Evolutionary conservation across 768 basidiomycete species (phyloP).

Genomic region (Tulasnella calospora): DNA sequence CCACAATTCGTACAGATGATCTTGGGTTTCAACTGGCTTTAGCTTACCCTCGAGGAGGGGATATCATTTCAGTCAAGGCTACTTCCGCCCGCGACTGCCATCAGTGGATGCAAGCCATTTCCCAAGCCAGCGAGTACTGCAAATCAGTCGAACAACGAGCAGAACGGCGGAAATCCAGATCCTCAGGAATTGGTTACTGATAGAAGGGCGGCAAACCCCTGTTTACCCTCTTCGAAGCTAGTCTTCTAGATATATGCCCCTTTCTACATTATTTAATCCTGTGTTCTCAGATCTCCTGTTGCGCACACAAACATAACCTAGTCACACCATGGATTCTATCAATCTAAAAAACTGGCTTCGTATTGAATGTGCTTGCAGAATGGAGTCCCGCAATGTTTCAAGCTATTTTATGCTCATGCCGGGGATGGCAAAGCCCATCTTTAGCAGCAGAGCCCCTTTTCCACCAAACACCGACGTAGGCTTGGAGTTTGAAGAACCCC

Average conservation of each 20-base stretch:
- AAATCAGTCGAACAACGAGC: slow-evolving; percentile 28
- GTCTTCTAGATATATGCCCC: too few relatives aligned
- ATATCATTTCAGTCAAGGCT: slow-evolving; percentile 58
- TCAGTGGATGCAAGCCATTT: slow-evolving; percentile 47
- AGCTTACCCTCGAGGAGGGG: slow-evolving; percentile 69
- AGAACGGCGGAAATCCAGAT: slow-evolving; percentile 9
- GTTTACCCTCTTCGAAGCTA: too few relatives aligned
- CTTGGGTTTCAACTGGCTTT: slow-evolving; percentile 59
- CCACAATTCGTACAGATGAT: slow-evolving; percentile 49
- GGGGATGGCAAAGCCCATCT: not conserved
- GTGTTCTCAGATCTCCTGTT: not conserved
- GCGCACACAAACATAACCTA: not conserved
- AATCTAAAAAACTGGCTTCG: not conserved
- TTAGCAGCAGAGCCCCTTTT: not conserved
- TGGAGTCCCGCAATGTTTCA: not conserved
- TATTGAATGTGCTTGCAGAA: not conserved
- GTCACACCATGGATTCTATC: not conserved
- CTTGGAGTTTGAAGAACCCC: not conserved
- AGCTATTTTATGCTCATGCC: not conserved
- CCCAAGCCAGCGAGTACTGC: slow-evolving; percentile 36
- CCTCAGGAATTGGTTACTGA: not conserved
- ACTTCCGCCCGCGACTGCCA: slow-evolving; percentile 56
- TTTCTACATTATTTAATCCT: too few relatives aligned
- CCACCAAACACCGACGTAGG: not conserved
- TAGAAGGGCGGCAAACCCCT: not conserved